Evolutionary conservation across 208 protist genomes (phyloP).

Genomic region (Trypanosoma vivax): DNA sequence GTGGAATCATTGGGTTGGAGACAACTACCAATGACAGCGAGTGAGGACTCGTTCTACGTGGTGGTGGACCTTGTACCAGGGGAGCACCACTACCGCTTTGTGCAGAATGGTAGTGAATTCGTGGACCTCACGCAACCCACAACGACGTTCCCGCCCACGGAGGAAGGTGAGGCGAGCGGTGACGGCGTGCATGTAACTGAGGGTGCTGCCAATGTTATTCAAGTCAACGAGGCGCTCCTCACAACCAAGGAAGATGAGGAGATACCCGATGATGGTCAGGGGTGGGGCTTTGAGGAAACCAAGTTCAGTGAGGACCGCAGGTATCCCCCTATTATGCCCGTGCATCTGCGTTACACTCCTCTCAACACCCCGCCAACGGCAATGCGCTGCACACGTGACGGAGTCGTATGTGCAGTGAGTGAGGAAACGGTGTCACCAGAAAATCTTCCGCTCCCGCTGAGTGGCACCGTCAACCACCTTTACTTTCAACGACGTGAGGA

Average conservation of each 20-base stretch:
- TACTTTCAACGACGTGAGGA: constrained; percentile 89
- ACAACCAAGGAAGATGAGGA: constrained; percentile 76
- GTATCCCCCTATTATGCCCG: constrained; percentile 83
- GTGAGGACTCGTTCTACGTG: constrained; percentile 81
- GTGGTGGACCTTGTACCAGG: constrained; percentile 71
- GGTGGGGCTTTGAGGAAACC: constrained; percentile 74
- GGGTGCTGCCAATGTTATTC: constrained; percentile 50
- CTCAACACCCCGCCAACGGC: constrained; percentile 88
- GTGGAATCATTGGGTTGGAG: constrained; percentile 72
- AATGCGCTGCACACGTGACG: constrained; percentile 62
- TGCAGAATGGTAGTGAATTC: constrained; percentile 56
- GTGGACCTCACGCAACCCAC: constrained; percentile 75
- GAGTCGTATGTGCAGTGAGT: constrained; percentile 36
- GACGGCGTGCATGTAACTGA: constrained; percentile 2
- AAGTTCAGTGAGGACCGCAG: constrained; percentile 85
- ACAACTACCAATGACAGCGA: constrained; percentile 70
- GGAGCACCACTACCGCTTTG: constrained; percentile 77
- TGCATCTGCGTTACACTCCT: constrained; percentile 87
- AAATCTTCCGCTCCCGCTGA: constrained; percentile 81
- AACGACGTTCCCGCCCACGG: constrained; percentile 13
- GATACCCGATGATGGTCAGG: constrained; percentile 66
- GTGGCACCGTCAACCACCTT: constrained; percentile 89
- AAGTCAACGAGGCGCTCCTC: constrained; percentile 65
- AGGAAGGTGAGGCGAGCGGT: constrained; percentile 7
- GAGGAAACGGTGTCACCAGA: constrained; percentile 45